Percentiles rank a stretch among this genome's conserved stretches.
These are phyloP conservation scores for Sporothrix sp. DNA, from an alignment of 2,329 filamentous ascomycete genomes.

Conservation along the genomic window DNA sequence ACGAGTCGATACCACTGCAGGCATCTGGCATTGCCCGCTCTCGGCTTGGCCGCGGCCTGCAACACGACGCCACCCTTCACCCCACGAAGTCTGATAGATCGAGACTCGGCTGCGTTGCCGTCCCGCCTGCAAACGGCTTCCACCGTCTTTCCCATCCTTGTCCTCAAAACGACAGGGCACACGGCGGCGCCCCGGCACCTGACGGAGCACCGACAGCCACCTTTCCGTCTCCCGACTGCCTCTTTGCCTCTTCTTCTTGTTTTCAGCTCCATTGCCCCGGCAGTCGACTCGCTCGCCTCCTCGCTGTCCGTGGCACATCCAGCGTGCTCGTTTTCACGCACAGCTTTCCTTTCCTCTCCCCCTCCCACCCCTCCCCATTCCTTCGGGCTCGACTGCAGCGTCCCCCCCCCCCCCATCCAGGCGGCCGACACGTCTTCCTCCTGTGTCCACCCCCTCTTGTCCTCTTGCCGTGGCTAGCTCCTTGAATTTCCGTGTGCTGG, in stretches of 20 bases:
- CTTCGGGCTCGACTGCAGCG: conserved; percentile 11
- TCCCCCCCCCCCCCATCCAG: not conserved
- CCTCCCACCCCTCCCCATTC: conserved; percentile 6
- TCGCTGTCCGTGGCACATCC: conserved; percentile 4
- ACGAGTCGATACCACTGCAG: not conserved
- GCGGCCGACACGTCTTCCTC: not conserved
- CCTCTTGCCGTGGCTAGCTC: conserved; percentile 1
- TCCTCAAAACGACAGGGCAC: conserved; percentile 8
- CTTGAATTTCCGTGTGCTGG: conserved; percentile 3
- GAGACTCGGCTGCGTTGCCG: not conserved
- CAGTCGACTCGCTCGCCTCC: not conserved
- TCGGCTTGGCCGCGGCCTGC: not conserved
- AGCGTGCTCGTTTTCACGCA: conserved; percentile 10
- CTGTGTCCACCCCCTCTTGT: conserved; percentile 1
- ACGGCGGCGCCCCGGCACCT: conserved; percentile 1
- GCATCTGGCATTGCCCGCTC: not conserved
- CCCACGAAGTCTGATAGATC: conserved; percentile 1
- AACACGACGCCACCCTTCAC: not conserved
- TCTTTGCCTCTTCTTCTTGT: not conserved
- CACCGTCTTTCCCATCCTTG: not conserved
- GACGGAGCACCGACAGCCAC: not conserved
- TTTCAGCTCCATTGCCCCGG: not conserved
- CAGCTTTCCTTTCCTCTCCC: not conserved
- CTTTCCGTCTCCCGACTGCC: not conserved
- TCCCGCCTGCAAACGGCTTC: not conserved